These are phyloP conservation scores for Aureobasidium sp. DNA, from an alignment of 2,329 filamentous ascomycete genomes.

Conservation along the genomic window DNA sequence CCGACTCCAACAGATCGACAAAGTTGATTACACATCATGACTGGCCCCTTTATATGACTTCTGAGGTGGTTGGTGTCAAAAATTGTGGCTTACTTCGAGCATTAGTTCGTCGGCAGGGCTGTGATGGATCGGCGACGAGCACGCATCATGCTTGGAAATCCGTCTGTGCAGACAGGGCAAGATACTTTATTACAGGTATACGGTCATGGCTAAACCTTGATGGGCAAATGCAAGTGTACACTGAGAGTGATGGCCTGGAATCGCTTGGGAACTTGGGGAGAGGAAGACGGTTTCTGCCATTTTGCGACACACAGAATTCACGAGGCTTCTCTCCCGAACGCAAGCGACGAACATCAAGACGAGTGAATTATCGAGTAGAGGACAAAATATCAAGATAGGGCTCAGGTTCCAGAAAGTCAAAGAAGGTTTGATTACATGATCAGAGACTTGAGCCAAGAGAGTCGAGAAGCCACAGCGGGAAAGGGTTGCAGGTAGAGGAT, in stretches of 20 bases:
- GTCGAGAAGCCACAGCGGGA: not conserved
- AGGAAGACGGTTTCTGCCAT: not conserved
- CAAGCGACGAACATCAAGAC: too few relatives aligned
- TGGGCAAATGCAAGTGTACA: not conserved
- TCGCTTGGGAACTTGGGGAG: not conserved
- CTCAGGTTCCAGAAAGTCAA: not conserved
- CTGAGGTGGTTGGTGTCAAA: not conserved
- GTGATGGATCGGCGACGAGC: not conserved
- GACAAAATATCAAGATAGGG: too few relatives aligned
- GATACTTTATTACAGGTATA: not conserved
- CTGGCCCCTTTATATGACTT: not conserved
- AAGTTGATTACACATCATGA: not conserved
- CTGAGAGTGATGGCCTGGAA: not conserved
- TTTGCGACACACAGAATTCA: not conserved
- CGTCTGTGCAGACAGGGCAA: not conserved
- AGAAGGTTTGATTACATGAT: slow-evolving; percentile 8
- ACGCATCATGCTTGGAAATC: not conserved
- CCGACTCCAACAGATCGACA: not conserved
- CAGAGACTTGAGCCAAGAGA: not conserved
- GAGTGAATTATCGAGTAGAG: not conserved
- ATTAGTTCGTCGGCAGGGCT: too few relatives aligned
- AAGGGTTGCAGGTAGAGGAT: not conserved
- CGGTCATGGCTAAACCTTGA: not conserved
- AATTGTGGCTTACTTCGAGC: not conserved
- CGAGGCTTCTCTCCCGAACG: too few relatives aligned